Evolutionary conservation across 2,329 filamentous ascomycete genomes (phyloP), one percentile per base, ranked within the genome.

Genomic region (Colletotrichum lini): DNA sequence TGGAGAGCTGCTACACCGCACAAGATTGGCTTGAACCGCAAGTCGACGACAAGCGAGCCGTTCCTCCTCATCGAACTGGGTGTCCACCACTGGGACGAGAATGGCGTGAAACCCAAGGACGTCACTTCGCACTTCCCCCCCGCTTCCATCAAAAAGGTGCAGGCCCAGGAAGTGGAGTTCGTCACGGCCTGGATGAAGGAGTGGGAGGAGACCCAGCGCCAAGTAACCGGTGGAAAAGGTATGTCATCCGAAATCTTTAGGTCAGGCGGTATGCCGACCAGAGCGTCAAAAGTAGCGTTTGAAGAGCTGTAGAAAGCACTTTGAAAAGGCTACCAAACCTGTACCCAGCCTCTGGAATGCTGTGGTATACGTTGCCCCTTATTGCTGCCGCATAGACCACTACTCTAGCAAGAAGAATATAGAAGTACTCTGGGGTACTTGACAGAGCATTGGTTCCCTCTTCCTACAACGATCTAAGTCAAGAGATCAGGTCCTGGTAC

Each of bases 81-180:
- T 0, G 93, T 95, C 23, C 94, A 97, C 79, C 93, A 96, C 78
- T 96, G 93, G 92, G 92, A 94, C 74, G 91, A 92, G 82, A 92
- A 92, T 73, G 90, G 91, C 0, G 75, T 93, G n/a, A 89, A 91
- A 60, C 79, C 84, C 1, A 91, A 91, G 68, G 85, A 93, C 78
- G 91, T 91, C 0, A 88, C 84, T 0, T 7, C 84, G 2, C 80
- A 81, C 0, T 77, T 94, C 42, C 91, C 92, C 1, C 91, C 91
- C 0, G 77, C 80, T 1, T 82, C 89, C 3, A 86, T 94, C 7
- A 84, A 82, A 4, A 84, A 90, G 16, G 85, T 88, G 0, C 92
- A 95, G 77, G 78, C 81, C 52, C 80, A 87, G 73, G 85, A 92
- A 74, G 82, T 89, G 13, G 81, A 84, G 49, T 92, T 93, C 79